These are phyloP conservation scores for Apiotrichum brassicae DNA, from an alignment of 1,284 basidiomycete genomes.

Conservation along the genomic window DNA sequence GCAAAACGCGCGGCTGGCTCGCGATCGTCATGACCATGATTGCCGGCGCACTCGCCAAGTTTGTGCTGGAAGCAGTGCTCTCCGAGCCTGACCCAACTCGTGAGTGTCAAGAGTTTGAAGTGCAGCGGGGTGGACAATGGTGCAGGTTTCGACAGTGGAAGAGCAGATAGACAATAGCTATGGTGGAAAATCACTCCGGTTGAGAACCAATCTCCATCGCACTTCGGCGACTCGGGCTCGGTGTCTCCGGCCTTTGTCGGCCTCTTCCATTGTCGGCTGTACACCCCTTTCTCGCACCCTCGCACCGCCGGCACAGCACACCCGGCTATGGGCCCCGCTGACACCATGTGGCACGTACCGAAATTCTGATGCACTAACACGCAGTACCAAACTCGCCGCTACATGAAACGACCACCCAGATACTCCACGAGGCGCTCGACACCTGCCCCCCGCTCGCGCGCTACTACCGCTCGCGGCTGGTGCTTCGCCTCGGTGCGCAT, in stretches of 20 bases:
- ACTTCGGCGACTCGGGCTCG: no score
- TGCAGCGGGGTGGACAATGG: not conserved
- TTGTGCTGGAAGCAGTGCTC: slow-evolving; percentile 6
- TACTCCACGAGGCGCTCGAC: slow-evolving; percentile 40
- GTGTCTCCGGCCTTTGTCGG: no score
- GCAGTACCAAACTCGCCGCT: slow-evolving; percentile 37
- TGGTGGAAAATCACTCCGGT: no score
- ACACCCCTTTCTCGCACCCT: no score
- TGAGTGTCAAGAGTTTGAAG: slow-evolving; percentile 2
- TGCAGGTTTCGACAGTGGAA: not conserved
- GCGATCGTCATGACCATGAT: slow-evolving; percentile 5
- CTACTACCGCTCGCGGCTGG: slow-evolving; percentile 32
- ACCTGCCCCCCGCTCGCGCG: slow-evolving; percentile 33
- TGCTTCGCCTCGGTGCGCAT: slow-evolving; percentile 27
- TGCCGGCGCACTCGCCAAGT: slow-evolving; percentile 2
- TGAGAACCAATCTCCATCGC: no score
- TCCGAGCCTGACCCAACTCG: slow-evolving; percentile 8
- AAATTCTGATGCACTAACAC: no score
- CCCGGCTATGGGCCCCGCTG: no score
- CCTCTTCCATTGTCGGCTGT: no score
- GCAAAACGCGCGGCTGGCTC: slow-evolving; percentile 3
- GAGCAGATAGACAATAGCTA: no score
- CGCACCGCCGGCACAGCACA: no score
- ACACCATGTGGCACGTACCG: no score
- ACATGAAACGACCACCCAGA: slow-evolving; percentile 32